Evolutionary conservation across 306 rosid species (phyloP).

Genomic region (Abrus pulchellus): DNA sequence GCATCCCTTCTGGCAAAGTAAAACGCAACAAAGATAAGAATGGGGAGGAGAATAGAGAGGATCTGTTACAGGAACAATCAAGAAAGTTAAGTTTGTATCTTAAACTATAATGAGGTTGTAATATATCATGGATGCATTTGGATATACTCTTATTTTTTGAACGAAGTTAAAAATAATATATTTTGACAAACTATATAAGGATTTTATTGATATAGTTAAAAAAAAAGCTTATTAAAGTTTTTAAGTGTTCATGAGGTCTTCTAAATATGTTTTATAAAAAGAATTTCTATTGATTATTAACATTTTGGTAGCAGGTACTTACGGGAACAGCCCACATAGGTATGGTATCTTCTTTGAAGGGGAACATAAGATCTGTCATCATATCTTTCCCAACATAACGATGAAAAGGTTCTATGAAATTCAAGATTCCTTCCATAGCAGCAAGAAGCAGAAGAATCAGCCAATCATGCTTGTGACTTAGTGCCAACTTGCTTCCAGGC

Average conservation of each 20-base stretch:
- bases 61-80: conserved; percentile 48
- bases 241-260: too few species aligned
- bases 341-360: conserved; percentile 53
- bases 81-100: neutral
- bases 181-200: too few species aligned
- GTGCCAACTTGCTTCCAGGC: conserved; percentile 49
- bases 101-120: neutral
- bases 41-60: conserved; percentile 49
- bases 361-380: conserved; percentile 57
- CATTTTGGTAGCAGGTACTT: conserved; percentile 15
- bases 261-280: neutral
- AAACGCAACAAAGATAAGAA: conserved; percentile 46
- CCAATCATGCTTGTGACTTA: conserved; percentile 59
- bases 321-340: conserved; percentile 69
- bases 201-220: too few species aligned
- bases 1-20: conserved; percentile 54
- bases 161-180: too few species aligned
- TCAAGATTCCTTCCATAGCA: conserved; percentile 45
- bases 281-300: neutral
- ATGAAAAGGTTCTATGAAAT: conserved; percentile 61
- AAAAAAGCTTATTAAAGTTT: too few species aligned
- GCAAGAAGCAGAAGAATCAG: conserved; percentile 56
- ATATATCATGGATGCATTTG: too few species aligned
- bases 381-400: conserved; percentile 59
- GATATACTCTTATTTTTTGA: too few species aligned